Evolutionary conservation across 2,329 filamentous ascomycete species (phyloP).

Genomic region (Pseudogymnoascus sp.): DNA sequence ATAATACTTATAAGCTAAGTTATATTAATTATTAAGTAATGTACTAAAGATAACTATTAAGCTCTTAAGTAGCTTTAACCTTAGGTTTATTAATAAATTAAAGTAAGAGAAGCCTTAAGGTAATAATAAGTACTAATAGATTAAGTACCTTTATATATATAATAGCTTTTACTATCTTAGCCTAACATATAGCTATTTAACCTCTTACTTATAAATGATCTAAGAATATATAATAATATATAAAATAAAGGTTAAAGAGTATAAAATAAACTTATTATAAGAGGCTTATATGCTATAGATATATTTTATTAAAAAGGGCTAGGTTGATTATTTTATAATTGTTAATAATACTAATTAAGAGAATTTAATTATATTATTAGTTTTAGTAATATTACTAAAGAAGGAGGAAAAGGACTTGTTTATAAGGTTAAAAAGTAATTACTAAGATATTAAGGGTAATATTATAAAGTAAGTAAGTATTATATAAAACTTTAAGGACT

Average conservation of each 20-base stretch:
- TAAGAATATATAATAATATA: no score
- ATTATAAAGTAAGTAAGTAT: constrained; percentile 9
- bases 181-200: no score
- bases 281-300: not conserved
- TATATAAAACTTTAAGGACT: no score
- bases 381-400: not conserved
- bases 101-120: not conserved
- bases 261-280: not conserved
- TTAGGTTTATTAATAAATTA: constrained; percentile 1
- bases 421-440: constrained; percentile 10
- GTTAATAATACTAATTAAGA: not conserved
- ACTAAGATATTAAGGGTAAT: constrained; percentile 7
- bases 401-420: constrained; percentile 11
- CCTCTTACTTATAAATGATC: no score
- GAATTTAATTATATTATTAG: not conserved
- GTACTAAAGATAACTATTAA: not conserved
- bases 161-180: no score
- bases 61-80: constrained; percentile 6
- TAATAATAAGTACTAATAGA: not conserved
- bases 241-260: not conserved
- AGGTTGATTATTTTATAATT: not conserved
- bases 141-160: not conserved
- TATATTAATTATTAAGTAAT: not conserved
- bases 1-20: not conserved
- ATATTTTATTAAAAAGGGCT: not conserved